These are phyloP conservation scores for Aspergillus udagawae DNA, from an alignment of 2,329 filamentous ascomycete genomes.

Conservation along the genomic window DNA sequence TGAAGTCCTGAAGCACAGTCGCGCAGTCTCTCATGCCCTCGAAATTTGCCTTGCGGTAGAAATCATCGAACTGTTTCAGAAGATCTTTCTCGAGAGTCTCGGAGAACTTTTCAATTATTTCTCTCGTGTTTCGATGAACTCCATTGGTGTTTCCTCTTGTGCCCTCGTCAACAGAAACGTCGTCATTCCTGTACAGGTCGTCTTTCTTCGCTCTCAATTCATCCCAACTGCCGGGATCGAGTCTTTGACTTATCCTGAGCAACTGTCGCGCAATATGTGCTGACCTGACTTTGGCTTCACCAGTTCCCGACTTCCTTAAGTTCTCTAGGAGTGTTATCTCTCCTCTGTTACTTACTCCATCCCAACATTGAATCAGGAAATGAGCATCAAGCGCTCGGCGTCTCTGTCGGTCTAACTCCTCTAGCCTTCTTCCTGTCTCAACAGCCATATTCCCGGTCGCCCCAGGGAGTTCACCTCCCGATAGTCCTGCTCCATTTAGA, in stretches of 20 bases:
- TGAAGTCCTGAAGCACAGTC: conserved; percentile 90
- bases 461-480: conserved; percentile 25
- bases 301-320: conserved; percentile 75
- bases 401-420: conserved; percentile 90
- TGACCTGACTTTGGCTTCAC: conserved; percentile 89
- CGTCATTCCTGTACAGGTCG: conserved; percentile 34
- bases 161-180: conserved; percentile 39
- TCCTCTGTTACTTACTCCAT: conserved; percentile 86
- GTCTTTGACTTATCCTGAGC: conserved; percentile 85
- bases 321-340: conserved; percentile 84
- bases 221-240: conserved; percentile 74
- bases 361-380: conserved; percentile 95
- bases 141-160: conserved; percentile 47
- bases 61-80: conserved; percentile 93
- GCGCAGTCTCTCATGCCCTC: conserved; percentile 98
- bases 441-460: conserved; percentile 83
- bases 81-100: conserved; percentile 94
- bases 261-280: conserved; percentile 91
- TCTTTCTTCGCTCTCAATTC: conserved; percentile 49
- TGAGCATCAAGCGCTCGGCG: conserved; percentile 87
- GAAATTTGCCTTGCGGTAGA: conserved; percentile 91
- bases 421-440: conserved; percentile 87
- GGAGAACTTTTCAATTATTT: conserved; percentile 93
- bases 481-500: conserved; percentile 59
- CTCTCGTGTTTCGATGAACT: conserved; percentile 62